These are phyloP conservation scores for Colletotrichum truncatum DNA, from an alignment of 2,329 filamentous ascomycete species.

Conservation along the genomic window DNA sequence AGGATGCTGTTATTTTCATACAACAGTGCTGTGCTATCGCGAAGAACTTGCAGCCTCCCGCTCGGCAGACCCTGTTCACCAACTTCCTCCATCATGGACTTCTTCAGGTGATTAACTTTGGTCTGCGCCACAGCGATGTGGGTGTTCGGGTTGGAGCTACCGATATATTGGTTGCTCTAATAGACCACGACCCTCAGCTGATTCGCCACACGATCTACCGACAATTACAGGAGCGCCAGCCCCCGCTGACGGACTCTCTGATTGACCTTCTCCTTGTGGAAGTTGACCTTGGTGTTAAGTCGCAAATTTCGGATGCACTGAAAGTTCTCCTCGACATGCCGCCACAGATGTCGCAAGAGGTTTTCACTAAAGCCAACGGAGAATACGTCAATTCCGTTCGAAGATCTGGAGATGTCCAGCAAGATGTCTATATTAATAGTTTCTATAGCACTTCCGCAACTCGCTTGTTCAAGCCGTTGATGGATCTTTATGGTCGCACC, in stretches of 20 bases:
- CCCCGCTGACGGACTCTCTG: constrained; percentile 87
- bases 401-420: constrained; percentile 67
- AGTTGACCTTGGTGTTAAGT: constrained; percentile 92
- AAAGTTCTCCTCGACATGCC: constrained; percentile 86
- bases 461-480: constrained; percentile 86
- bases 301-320: constrained; percentile 93
- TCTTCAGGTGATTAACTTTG: constrained; percentile 90
- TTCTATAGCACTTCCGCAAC: constrained; percentile 91
- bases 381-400: constrained; percentile 63
- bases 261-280: constrained; percentile 93
- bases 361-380: constrained; percentile 69
- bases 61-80: constrained; percentile 83
- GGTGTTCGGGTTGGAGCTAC: constrained; percentile 90
- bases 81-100: constrained; percentile 91
- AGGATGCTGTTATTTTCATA: constrained; percentile 94
- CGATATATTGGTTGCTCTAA: constrained; percentile 91
- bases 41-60: constrained; percentile 90
- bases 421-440: constrained; percentile 84
- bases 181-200: constrained; percentile 95
- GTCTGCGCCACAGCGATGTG: constrained; percentile 85
- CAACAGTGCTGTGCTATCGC: constrained; percentile 95
- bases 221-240: constrained; percentile 86
- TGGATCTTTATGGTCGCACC: constrained; percentile 76
- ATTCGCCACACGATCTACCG: constrained; percentile 93
- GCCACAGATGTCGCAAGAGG: constrained; percentile 61